Base-by-base conservation (phyloP, 352 stramenopile species). In the Phytopythium sindhum region DNA sequence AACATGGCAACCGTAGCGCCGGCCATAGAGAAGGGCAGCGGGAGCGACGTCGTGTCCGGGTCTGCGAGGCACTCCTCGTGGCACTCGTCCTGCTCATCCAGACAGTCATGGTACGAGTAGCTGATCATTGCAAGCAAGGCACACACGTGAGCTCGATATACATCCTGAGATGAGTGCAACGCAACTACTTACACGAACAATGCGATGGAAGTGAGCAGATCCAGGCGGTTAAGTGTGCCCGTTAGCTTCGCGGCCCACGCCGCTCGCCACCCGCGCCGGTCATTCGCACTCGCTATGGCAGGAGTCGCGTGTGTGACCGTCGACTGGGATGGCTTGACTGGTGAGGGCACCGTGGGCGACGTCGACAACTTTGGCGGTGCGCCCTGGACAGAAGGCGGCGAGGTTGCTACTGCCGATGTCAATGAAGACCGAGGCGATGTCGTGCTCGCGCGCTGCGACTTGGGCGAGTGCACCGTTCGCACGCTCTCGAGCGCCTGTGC, bases 381-480 rank as follows among this genome's bases (percentile, higher is more conserved):
- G 0, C 5, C 24, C 2, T 31, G 48, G 28, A 24, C 28, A 14
- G 48, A 37, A 23, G 24, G 28, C 24, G 15, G 17, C 14, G 26
- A 55, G 15, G 12, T 2, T 17, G 24, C n/a, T 14, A 9, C 47
- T 2, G 21, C 26, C 23, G 12, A n/a, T 23, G 47, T 9, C 24
- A 35, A 2, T 2, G 47, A 54, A 2, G n/a, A 11, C 35, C 31
- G 39, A 1, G 53, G 35, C 4, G 53, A 48, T 7, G n/a, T 24
- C 4, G 53, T 29, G 31, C 14, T 59, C 23, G 29, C 0, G 2
- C 55, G 45, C 23, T 39, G 21, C 11, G 64, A 63, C n/a, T 67
- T 65, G 2, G 74, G 74, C 23, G 74, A 82, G 37, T 74, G 72
- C 26, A 82, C 66, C 2, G 73, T 72, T 2, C 58, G 62, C 42